Evolutionary conservation across 140 eudicot genomes (phyloP).

Genomic region (Eryngium alpinum): DNA sequence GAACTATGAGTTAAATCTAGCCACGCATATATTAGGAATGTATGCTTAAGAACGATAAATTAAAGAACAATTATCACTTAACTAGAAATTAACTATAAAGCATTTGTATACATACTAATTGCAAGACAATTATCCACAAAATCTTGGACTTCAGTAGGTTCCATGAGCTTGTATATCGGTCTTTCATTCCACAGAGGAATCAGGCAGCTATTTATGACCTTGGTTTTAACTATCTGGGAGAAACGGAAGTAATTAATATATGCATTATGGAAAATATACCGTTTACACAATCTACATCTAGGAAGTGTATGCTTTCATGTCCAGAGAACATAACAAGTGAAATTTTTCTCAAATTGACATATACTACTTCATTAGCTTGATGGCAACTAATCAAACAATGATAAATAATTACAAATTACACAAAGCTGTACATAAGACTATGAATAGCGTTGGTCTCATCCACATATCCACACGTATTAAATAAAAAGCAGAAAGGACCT

Average conservation of each 20-base stretch:
- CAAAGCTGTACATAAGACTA: not conserved
- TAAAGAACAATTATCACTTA: not conserved
- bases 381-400: not conserved
- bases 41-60: not conserved
- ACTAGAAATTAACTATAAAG: not conserved
- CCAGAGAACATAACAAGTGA: not conserved
- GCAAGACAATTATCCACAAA: slow-evolving; percentile 25
- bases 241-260: slow-evolving; percentile 5
- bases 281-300: not conserved
- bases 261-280: not conserved
- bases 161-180: slow-evolving; percentile 28
- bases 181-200: slow-evolving; percentile 65
- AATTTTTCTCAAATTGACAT: not conserved
- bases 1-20: too few species aligned
- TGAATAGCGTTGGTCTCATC: too few species aligned
- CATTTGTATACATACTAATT: not conserved
- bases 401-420: not conserved
- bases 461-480: not conserved
- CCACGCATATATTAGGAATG: not conserved
- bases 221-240: slow-evolving; percentile 46
- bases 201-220: slow-evolving; percentile 49
- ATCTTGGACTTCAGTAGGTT: slow-evolving; percentile 35
- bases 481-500: not conserved
- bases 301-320: not conserved
- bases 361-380: not conserved